These are phyloP conservation scores for Boletus fagicola DNA, from an alignment of 768 basidiomycete species.

Conservation along the genomic window DNA sequence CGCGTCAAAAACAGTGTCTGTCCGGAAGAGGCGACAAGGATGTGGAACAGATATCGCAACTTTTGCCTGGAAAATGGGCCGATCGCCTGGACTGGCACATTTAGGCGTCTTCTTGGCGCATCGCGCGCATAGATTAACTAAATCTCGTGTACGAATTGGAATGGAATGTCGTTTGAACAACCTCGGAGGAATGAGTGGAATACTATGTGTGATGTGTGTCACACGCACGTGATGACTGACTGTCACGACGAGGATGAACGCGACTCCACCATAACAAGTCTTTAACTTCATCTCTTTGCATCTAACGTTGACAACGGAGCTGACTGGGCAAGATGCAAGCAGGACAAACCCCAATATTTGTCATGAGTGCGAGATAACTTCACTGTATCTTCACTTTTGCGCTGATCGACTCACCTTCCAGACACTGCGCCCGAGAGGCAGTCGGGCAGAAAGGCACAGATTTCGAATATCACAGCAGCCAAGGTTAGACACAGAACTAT, in stretches of 20 bases:
- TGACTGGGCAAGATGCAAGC: constrained; percentile 25
- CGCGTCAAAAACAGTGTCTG: neutral
- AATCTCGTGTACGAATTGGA: neutral
- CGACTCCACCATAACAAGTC: neutral
- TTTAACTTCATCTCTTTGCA: constrained; percentile 6
- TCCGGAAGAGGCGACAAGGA: neutral
- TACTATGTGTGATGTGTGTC: no score
- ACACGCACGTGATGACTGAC: no score
- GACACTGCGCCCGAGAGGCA: constrained; percentile 94
- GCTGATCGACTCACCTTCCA: constrained; percentile 30
- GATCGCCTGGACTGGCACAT: neutral
- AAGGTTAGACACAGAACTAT: constrained; percentile 54
- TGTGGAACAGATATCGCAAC: neutral
- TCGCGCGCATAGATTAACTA: neutral
- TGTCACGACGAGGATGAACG: neutral
- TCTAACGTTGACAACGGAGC: neutral
- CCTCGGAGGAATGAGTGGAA: neutral
- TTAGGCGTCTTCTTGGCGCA: neutral
- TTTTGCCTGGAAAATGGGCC: neutral
- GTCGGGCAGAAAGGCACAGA: constrained; percentile 92
- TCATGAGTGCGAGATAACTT: constrained; percentile 59
- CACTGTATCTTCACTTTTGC: neutral
- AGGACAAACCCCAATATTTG: constrained; percentile 76
- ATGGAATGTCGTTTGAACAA: neutral
- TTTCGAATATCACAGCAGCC: constrained; percentile 94